phyloP scores from a whole-genome alignment of 1,284 basidiomycete species.

The Boletus holoroseus region DNA sequence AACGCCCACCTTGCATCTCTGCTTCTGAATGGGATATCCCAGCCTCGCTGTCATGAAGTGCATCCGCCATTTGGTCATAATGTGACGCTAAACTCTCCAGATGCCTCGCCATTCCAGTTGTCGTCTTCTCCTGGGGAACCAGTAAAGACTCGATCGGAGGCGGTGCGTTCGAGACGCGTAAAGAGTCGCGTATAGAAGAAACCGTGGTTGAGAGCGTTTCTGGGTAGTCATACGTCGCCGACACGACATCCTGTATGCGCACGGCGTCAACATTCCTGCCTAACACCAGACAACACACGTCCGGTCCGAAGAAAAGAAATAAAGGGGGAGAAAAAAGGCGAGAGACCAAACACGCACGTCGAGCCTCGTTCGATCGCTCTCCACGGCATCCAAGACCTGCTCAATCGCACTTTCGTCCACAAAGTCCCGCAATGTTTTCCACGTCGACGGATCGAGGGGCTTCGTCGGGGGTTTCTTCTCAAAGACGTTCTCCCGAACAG shows the following conservation, averaged over 20 bases:
- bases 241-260: constrained; percentile 50
- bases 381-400: constrained; percentile 63
- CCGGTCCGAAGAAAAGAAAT: not conserved
- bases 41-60: constrained; percentile 58
- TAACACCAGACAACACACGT: not conserved
- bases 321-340: not conserved
- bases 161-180: constrained; percentile 40
- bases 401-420: constrained; percentile 76
- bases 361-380: constrained; percentile 56
- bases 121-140: constrained; percentile 51
- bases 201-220: constrained; percentile 55
- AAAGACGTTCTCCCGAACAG: constrained; percentile 35
- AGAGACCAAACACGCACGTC: constrained; percentile 47
- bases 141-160: constrained; percentile 47
- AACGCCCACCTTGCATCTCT: constrained; percentile 55
- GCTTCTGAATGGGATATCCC: constrained; percentile 60
- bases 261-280: not conserved
- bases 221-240: constrained; percentile 59
- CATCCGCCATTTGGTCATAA: constrained; percentile 67
- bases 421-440: constrained; percentile 79
- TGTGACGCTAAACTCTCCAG: constrained; percentile 65
- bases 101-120: constrained; percentile 62
- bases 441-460: constrained; percentile 48
- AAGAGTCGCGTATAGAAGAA: constrained; percentile 45
- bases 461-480: constrained; percentile 30